Conservation (phyloP, 2,329 filamentous ascomycete genomes). For the Emericellopsis cladophorae region DNA sequence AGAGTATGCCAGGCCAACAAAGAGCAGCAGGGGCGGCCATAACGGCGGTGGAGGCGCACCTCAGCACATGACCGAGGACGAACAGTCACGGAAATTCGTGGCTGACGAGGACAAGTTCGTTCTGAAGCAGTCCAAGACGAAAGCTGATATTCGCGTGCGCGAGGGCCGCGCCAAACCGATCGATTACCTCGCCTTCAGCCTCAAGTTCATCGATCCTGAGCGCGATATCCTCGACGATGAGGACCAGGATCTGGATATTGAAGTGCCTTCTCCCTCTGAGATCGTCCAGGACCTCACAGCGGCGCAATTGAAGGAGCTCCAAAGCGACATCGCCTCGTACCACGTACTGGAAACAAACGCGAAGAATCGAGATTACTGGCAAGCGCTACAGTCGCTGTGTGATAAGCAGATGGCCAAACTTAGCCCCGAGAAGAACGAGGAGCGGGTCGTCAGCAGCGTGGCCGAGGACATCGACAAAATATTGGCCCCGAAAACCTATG, state of each 20-base stretch:
- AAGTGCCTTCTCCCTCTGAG: slow-evolving; percentile 67
- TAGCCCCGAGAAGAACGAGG: slow-evolving; percentile 47
- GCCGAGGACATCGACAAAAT: slow-evolving; percentile 80
- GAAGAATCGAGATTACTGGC: slow-evolving; percentile 82
- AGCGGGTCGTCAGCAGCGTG: slow-evolving; percentile 69
- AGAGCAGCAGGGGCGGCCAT: slow-evolving; percentile 11
- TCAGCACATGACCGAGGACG: slow-evolving; percentile 56
- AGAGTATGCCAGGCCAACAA: slow-evolving; percentile 12
- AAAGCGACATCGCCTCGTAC: slow-evolving; percentile 73
- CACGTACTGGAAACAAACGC: slow-evolving; percentile 65
- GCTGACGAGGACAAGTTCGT: slow-evolving; percentile 95
- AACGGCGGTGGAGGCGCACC: slow-evolving; percentile 3
- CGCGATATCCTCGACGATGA: slow-evolving; percentile 79
- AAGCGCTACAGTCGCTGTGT: slow-evolving; percentile 76
- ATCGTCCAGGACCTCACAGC: slow-evolving; percentile 63
- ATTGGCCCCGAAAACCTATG: slow-evolving; percentile 70
- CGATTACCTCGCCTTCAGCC: slow-evolving; percentile 83
- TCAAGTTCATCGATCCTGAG: slow-evolving; percentile 78
- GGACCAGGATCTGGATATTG: slow-evolving; percentile 58
- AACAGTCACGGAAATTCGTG: slow-evolving; percentile 72
- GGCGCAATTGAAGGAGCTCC: slow-evolving; percentile 58
- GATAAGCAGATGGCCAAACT: slow-evolving; percentile 59
- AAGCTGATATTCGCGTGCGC: slow-evolving; percentile 86
- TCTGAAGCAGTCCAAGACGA: slow-evolving; percentile 93
- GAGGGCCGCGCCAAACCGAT: slow-evolving; percentile 85